Base-by-base conservation (phyloP, 257 asterid species). In the Cynanchum wilfordii region DNA sequence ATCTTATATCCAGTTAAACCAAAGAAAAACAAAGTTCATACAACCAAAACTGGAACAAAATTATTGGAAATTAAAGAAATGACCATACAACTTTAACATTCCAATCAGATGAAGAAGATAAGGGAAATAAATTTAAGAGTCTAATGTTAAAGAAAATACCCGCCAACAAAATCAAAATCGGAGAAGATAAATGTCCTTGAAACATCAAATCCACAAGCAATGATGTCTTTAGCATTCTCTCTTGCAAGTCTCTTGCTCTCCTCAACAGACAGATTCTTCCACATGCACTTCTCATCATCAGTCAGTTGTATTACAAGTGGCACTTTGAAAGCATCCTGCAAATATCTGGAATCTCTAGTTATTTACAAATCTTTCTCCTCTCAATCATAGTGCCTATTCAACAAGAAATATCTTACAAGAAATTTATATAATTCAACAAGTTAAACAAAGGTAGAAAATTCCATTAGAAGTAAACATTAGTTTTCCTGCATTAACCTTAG, bases 201-300 rank as follows among this genome's bases (percentile, higher is more conserved):
- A 63, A 90, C 58, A 64, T 95, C 99, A 52, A 95, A 95, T 47
- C 99, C 99, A 82, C 99, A 92, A 65, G 99, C 99, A 50, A 95
- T 95, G n/a, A 95, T 90, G 75, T 95, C 99, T 80, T 95, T 95
- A 4, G 99, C 98, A 83, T 95, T 95, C 82, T 95, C 98, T 22
- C 98, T 92, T 1, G 97, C 99, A 57, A 95, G 96, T 80, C 98
- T 88, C 83, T 90, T 89, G 73, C 97, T 88, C 72, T 92, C 99
- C 86, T 95, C 98, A 75, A 92, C 92, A 0, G 91, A 74, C 77
- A 95, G 74, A 84, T 92, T 84, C 89, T 90, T 95, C 99, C 99
- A 95, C 96, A 95, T 85, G 74, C 89, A 95, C 79, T 95, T 95
- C 92, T 95, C 99, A 73, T 95, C 99, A 80, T 94, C 99, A 1